Conservation (phyloP, 2,329 filamentous ascomycete species). For the Verticillium albo-atrum region DNA sequence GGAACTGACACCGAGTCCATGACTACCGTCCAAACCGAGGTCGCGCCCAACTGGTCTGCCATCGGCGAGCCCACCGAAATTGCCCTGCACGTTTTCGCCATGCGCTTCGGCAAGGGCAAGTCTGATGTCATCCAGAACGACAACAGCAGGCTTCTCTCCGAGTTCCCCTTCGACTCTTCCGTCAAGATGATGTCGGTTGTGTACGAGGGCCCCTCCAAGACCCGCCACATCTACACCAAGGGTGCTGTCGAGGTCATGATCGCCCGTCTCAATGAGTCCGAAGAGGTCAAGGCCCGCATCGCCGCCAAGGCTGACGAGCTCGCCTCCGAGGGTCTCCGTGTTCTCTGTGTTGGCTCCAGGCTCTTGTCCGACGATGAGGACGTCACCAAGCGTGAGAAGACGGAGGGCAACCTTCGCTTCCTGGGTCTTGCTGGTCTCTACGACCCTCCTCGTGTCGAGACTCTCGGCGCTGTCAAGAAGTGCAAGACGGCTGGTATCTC, state of each 20-base stretch:
- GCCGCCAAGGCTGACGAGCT: slow-evolving; percentile 49
- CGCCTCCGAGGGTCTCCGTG: slow-evolving; percentile 60
- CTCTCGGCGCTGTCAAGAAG: slow-evolving; percentile 53
- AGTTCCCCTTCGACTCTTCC: slow-evolving; percentile 69
- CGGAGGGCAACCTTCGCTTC: slow-evolving; percentile 57
- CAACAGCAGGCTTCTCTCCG: slow-evolving; percentile 48
- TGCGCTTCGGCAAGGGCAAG: slow-evolving; percentile 57
- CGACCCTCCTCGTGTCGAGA: slow-evolving; percentile 66
- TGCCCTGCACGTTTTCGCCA: slow-evolving; percentile 68
- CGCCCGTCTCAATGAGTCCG: slow-evolving; percentile 43
- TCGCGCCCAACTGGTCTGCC: slow-evolving; percentile 45
- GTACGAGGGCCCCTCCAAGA: slow-evolving; percentile 36
- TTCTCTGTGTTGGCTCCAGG: slow-evolving; percentile 61
- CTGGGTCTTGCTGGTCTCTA: slow-evolving; percentile 70
- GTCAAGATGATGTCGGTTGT: slow-evolving; percentile 74
- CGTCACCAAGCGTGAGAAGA: slow-evolving; percentile 42
- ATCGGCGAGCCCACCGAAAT: slow-evolving; percentile 69
- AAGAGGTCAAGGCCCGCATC: slow-evolving; percentile 41
- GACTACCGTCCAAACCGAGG: slow-evolving; percentile 36
- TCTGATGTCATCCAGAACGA: slow-evolving; percentile 29
- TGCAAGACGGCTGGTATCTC: slow-evolving; percentile 59
- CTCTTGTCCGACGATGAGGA: slow-evolving; percentile 31
- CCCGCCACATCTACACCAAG: slow-evolving; percentile 47
- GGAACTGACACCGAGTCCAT: slow-evolving; percentile 42
- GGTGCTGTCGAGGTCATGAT: slow-evolving; percentile 55